A percentile compares a stretch with the other conserved stretches of the same genome.
These are phyloP conservation scores for Mycena polygramma DNA, from an alignment of 768 basidiomycete genomes.

Conservation along the genomic window DNA sequence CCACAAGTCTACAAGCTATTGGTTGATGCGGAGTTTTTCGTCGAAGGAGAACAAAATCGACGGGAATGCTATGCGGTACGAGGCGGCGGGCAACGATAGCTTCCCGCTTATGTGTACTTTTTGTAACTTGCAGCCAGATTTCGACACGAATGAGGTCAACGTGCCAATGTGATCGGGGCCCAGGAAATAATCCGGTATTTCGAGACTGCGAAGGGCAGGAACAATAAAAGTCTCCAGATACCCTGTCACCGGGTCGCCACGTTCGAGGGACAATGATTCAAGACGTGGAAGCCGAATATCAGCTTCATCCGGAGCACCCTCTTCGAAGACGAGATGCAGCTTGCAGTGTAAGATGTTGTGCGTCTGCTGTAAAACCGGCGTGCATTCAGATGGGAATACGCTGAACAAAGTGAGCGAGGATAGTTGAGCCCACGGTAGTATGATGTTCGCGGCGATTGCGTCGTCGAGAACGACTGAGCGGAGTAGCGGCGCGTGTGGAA, in stretches of 20 bases:
- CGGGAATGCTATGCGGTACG: not conserved
- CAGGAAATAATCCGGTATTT: not conserved
- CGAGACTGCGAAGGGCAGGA: not conserved
- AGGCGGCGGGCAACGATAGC: not conserved
- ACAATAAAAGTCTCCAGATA: not conserved
- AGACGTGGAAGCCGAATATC: not conserved
- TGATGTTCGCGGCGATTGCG: too few species aligned
- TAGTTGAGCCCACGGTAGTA: constrained; percentile 7
- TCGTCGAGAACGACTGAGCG: not conserved
- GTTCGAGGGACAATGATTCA: not conserved
- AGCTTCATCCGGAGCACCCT: too few species aligned
- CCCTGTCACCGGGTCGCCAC: not conserved
- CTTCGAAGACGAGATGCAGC: not conserved
- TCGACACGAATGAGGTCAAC: not conserved
- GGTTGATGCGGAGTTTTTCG: too few species aligned
- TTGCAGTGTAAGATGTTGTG: not conserved
- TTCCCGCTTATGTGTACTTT: not conserved
- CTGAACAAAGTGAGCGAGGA: not conserved
- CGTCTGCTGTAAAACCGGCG: not conserved
- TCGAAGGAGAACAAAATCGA: not conserved
- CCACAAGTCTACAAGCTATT: too few species aligned
- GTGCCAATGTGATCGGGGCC: not conserved
- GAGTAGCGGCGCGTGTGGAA: not conserved
- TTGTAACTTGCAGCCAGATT: not conserved
- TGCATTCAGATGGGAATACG: not conserved